Evolutionary conservation across 2,329 filamentous ascomycete species (phyloP), one percentile per base, ranked within the genome.

Genomic region (Xylariales sp.): DNA sequence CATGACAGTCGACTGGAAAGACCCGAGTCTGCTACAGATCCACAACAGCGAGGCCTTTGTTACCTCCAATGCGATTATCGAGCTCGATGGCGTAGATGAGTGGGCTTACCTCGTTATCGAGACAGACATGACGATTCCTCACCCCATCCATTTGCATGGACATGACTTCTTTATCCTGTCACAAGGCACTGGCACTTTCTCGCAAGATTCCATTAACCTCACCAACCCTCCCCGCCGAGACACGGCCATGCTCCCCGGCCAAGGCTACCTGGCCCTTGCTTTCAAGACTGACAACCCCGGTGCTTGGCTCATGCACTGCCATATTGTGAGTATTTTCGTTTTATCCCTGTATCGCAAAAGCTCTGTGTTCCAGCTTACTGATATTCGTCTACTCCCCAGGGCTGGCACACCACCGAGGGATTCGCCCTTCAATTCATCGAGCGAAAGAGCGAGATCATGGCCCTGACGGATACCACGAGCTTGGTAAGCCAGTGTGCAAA

Each of bases 261-360:
- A 53, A 12, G 74, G 73, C 0, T 71, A 67, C 50, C 45, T 77
- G 4, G 66, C 66, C 5, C 59, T 78, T 21, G 72, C 65, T 1
- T 77, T 74, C 53, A 47, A 61, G 40, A 62, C 66, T 1, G 67
- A 78, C 51, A 77, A 77, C 47, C 74, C 73, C 0, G 74, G 73
- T 17, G 57, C 37, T 11, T 39, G 37, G 37, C 30, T 39, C 12
- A 39, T 39, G 37, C 37, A 39, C 24, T 39, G 37, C 14, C 37
- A 39, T 30, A 39, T 39, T 20, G 37, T n/a, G n/a, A n/a, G n/a
- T n/a, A n/a, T n/a, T n/a, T n/a, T n/a, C n/a, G n/a, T n/a, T n/a
- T n/a, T n/a, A n/a, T n/a, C n/a, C n/a, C n/a, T n/a, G n/a, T n/a
- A n/a, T n/a, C n/a, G n/a, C n/a, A n/a, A n/a, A n/a, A n/a, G n/a